A percentile compares a stretch with the other conserved stretches of the same genome.
Evolutionary conservation across 306 rosid genomes (phyloP).

Genomic region (Medicago truncatula): DNA sequence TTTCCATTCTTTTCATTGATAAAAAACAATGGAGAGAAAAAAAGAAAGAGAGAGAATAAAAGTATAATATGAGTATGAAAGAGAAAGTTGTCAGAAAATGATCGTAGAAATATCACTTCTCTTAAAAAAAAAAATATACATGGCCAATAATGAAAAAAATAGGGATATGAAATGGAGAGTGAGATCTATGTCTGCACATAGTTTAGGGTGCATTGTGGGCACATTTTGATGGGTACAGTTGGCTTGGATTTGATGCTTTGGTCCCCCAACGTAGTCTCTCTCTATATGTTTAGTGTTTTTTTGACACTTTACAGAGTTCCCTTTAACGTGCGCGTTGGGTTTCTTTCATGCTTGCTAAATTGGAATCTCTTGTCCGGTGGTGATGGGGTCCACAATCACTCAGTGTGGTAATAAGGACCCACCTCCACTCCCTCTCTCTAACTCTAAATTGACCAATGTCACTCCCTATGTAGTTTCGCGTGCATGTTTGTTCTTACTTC

Average conservation of each 20-base stretch:
- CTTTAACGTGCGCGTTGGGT: slow-evolving; percentile 79
- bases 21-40: too few species aligned
- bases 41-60: too few species aligned
- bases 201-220: slow-evolving; percentile 52
- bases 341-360: slow-evolving; percentile 68
- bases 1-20: too few species aligned
- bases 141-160: slow-evolving; percentile 36
- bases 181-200: slow-evolving; percentile 66
- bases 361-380: slow-evolving; percentile 65
- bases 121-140: too few species aligned
- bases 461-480: background rate
- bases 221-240: slow-evolving; percentile 48
- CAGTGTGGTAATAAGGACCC: slow-evolving; percentile 51
- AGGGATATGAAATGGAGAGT: slow-evolving; percentile 41
- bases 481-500: slow-evolving; percentile 34
- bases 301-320: slow-evolving; percentile 8
- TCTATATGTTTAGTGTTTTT: background rate
- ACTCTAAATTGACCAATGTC: slow-evolving; percentile 38
- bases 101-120: too few species aligned
- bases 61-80: too few species aligned
- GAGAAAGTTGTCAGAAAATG: too few species aligned
- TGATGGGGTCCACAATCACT: slow-evolving; percentile 44
- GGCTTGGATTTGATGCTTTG: slow-evolving; percentile 68
- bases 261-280: slow-evolving; percentile 52
- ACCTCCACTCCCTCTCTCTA: slow-evolving; percentile 26